Conservation (phyloP, 257 asterid species). For the Catharanthus roseus region DNA sequence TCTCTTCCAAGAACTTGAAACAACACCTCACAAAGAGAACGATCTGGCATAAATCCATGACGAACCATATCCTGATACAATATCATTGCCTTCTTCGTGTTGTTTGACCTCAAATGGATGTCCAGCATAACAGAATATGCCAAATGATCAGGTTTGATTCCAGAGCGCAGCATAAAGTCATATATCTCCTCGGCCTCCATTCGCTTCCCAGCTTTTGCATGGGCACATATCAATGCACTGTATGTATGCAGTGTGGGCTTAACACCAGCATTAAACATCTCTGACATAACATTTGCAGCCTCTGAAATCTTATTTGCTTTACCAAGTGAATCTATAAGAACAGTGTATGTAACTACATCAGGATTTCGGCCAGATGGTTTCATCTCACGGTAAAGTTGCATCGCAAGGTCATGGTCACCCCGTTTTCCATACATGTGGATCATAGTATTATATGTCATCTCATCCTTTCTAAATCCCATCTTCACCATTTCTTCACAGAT, state of each 20-base stretch:
- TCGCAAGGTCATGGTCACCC: slow-evolving; percentile 66
- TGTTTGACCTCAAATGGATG: slow-evolving; percentile 66
- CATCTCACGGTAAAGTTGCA: slow-evolving; percentile 69
- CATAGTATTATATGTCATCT: slow-evolving; percentile 89
- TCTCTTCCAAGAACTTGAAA: slow-evolving; percentile 54
- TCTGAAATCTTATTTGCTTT: slow-evolving; percentile 73
- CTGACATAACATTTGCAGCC: slow-evolving; percentile 83
- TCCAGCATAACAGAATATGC: slow-evolving; percentile 85
- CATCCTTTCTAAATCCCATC: slow-evolving; percentile 80
- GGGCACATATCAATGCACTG: slow-evolving; percentile 94
- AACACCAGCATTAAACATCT: slow-evolving; percentile 68
- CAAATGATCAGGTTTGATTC: slow-evolving; percentile 77
- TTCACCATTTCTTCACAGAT: slow-evolving; percentile 71
- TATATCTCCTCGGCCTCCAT: slow-evolving; percentile 68
- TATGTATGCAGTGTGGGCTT: slow-evolving; percentile 82
- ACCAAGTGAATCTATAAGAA: slow-evolving; percentile 84
- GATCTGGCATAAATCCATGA: slow-evolving; percentile 68
- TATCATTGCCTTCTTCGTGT: slow-evolving; percentile 45
- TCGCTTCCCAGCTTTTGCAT: slow-evolving; percentile 74
- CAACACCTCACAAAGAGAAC: slow-evolving; percentile 49
- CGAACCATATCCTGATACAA: slow-evolving; percentile 67
- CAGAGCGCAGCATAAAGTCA: slow-evolving; percentile 71
- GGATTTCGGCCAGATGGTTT: slow-evolving; percentile 67
- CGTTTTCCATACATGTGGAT: slow-evolving; percentile 77
- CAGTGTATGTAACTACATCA: slow-evolving; percentile 89